A percentile compares a stretch with the other conserved stretches of the same genome.
These are phyloP conservation scores for Sporormia fimetaria DNA, from an alignment of 495 filamentous ascomycete species.

Conservation along the genomic window DNA sequence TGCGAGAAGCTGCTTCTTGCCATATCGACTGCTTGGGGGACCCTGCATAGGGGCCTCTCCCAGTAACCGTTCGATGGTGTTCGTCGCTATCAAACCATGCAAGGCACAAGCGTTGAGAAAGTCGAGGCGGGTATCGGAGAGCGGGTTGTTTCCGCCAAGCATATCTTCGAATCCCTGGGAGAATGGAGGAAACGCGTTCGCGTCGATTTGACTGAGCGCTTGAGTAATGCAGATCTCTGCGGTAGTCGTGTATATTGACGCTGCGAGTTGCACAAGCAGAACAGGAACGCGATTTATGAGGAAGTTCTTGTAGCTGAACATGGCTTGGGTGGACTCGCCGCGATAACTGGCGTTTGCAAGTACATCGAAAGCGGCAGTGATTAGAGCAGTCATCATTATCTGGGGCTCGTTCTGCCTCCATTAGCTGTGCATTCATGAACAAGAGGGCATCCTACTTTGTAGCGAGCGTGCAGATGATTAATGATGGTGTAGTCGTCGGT, in stretches of 20 bases:
- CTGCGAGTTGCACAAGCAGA: conserved; percentile 54
- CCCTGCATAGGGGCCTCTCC: conserved; percentile 80
- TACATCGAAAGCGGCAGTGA: conserved; percentile 79
- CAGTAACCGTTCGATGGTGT: conserved; percentile 65
- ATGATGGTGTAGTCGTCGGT: conserved; percentile 71
- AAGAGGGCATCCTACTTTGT: conserved; percentile 43
- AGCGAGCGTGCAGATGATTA: conserved; percentile 70
- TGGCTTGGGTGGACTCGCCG: conserved; percentile 56
- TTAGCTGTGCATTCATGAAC: conserved; percentile 1
- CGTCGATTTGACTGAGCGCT: conserved; percentile 64
- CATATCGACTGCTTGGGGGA: conserved; percentile 60
- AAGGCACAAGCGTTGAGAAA: conserved; percentile 86
- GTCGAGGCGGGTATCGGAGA: conserved; percentile 79
- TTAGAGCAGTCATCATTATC: conserved; percentile 55
- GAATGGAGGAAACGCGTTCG: conserved; percentile 67
- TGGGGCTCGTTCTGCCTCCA: conserved; percentile 17
- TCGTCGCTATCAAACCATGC: conserved; percentile 67
- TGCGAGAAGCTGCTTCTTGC: conserved; percentile 61
- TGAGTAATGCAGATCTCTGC: conserved; percentile 70
- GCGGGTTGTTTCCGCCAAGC: conserved; percentile 54
- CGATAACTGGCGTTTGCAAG: conserved; percentile 76
- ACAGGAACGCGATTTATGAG: conserved; percentile 85
- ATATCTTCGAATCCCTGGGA: conserved; percentile 68
- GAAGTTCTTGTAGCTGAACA: conserved; percentile 77
- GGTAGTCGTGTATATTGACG: conserved; percentile 52